These are phyloP conservation scores for Oryza longistaminata DNA, from an alignment of 176 grass and related monocot species.

Conservation along the genomic window DNA sequence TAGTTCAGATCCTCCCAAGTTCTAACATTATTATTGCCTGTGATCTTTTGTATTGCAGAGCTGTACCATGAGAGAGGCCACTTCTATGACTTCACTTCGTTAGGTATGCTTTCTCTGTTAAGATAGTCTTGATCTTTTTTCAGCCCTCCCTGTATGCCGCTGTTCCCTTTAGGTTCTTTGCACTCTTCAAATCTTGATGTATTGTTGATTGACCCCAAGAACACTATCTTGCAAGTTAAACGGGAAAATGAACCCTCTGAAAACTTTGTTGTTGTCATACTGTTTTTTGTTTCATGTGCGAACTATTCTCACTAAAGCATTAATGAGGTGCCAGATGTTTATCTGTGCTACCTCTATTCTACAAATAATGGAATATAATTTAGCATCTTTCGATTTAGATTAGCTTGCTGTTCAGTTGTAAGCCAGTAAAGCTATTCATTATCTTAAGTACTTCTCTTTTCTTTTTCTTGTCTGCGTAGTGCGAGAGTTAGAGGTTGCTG, in stretches of 20 bases:
- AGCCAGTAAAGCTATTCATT: not conserved
- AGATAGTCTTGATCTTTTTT: not conserved
- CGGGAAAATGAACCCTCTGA: not conserved
- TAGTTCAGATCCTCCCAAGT: not conserved
- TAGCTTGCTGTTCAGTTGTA: not conserved
- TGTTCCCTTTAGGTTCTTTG: not conserved
- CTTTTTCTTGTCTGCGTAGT: slow-evolving; percentile 48
- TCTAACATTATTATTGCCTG: slow-evolving; percentile 19
- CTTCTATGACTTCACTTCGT: slow-evolving; percentile 94
- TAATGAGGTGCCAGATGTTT: not conserved
- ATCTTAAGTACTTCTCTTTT: not conserved
- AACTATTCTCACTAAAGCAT: not conserved
- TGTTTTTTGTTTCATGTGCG: not conserved
- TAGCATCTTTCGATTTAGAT: not conserved
- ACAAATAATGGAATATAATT: not conserved
- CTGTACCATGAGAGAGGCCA: slow-evolving; percentile 86
- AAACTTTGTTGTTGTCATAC: not conserved
- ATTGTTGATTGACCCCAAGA: not conserved
- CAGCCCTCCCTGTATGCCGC: not conserved
- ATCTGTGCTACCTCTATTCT: not conserved
- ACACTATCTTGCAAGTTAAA: not conserved
- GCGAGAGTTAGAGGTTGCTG: slow-evolving; percentile 84
- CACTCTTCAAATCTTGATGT: not conserved
- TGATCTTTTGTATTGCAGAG: slow-evolving; percentile 50
- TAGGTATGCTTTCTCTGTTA: slow-evolving; percentile 47